Evolutionary conservation across 2,329 filamentous ascomycete genomes (phyloP), one percentile per base, ranked within the genome.

Genomic region (Drechslerella dactyloides): DNA sequence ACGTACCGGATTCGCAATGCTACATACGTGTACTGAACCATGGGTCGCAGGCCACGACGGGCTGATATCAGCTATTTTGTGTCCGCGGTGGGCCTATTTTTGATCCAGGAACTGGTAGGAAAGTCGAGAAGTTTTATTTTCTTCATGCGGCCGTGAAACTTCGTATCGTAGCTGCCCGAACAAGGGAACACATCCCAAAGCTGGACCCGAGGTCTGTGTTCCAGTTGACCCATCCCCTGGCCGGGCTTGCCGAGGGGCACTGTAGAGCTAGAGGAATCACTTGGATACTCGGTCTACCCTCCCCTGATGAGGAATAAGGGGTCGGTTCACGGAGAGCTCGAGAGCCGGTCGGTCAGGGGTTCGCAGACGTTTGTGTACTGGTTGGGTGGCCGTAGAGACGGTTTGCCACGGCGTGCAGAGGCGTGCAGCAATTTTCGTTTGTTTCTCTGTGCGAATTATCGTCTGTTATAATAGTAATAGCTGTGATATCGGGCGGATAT

Each of bases 391-490:
- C 15, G 13, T 4, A 42, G 37, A 42, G 5, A 37, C 35, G 24
- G 37, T 37, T 51, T 59, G 53, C 61, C 51, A 55, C 56, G 63
- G 60, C 51, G 42, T 57, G 62, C 52, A 52, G 65, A 37, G 48
- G 37, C 44, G 19, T 13, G 30, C 24, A 15, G 37, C 3, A 17
- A 4, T 42, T 42, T 42, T 17, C n/a, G 37, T 42, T 42, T 42
- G 37, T 42, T 42, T 42, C 5, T 13, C 37, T 17, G 37, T 42
- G 37, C 4, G 13, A 6, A 42, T 42, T 42, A 15, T 13, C 6
- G 7, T 44, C 10, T 44, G 44, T 5, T 48, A 48, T 48, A 48
- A 19, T 19, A 15, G 11, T 15, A 15, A 13, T 42, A 13, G 51
- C 37, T 40, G 24, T 37, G 52, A 57, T 63, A 59, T n/a, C n/a